Base-by-base conservation (phyloP, 2,329 filamentous ascomycete species). In the Ceratocystis cacaofunesta region DNA sequence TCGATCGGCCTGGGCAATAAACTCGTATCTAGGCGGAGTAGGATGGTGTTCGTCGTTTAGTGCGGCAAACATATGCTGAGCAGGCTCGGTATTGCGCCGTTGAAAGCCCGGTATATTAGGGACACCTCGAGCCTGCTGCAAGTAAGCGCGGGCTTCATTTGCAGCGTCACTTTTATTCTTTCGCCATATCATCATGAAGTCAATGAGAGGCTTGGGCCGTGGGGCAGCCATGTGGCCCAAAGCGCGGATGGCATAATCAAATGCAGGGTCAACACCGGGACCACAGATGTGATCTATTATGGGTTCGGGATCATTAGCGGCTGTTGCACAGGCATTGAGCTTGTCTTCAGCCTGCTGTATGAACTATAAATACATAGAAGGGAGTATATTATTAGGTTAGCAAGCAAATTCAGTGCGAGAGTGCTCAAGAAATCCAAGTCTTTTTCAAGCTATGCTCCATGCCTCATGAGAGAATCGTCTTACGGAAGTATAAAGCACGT, bases 141-240 rank as follows among this genome's bases (percentile, higher is more conserved):
- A 75, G 70, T 84, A 79, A 57, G 69, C 75, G 25, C 85, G 80
- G 32, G 88, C 86, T 69, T 87, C 83, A 70, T 84, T 87, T 32
- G 92, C 91, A 25, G 88, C 85, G 75, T 97, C 92, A 69, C 91
- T 95, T 77, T 97, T 97, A 69, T 85, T 89, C 75, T 96, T 97
- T 65, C 94, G 86, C 94, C 94, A 99, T 41, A 95, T 82, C 90
- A 99, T 99, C 74, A 99, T 91, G 22, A 90, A 92, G 75, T 99
- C 94, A 71, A 99, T 96, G 63, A 99, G 77, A 4, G 91, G 89
- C 73, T 95, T 97, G 4, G 95, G 95, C 72, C 95, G 95, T 70
- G 92, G 88, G 67, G 90, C 89, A 64, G 92, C 90, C 72, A 99
- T 96, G 73, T 97, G 92, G 2, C 94, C 94, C 48, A 99, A 80